A percentile compares a stretch with the other conserved stretches of the same genome.
These are phyloP conservation scores for Mucuna pruriens DNA, from an alignment of 306 rosid genomes.

Conservation along the genomic window DNA sequence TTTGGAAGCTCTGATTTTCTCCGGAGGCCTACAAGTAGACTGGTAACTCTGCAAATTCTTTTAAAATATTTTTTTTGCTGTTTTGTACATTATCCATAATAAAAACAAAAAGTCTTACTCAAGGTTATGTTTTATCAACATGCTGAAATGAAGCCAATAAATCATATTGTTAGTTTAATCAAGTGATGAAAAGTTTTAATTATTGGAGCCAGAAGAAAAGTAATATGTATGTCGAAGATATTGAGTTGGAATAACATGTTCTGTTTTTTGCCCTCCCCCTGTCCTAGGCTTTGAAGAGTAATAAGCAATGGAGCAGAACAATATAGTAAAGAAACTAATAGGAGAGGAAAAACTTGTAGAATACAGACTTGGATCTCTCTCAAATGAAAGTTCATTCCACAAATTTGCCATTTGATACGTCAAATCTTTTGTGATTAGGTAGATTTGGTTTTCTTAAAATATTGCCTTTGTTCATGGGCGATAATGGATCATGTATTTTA, in stretches of 20 bases:
- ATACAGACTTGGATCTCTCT: conserved; percentile 22
- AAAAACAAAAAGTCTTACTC: not conserved
- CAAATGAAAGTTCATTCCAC: conserved; percentile 17
- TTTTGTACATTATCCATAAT: conserved; percentile 3
- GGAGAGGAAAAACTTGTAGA: not conserved
- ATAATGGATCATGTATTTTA: conserved; percentile 19
- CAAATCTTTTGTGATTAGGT: not conserved
- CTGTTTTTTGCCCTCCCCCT: not conserved
- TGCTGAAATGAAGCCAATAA: conserved; percentile 11
- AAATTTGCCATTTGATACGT: conserved; percentile 16
- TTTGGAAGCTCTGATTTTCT: conserved; percentile 95
- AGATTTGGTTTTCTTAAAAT: conserved; percentile 26
- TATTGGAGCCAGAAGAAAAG: not conserved
- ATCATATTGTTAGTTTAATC: conserved; percentile 3
- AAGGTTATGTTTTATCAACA: conserved; percentile 28
- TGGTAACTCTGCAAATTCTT: conserved; percentile 53
- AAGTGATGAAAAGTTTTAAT: not conserved
- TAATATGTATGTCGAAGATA: conserved; percentile 16
- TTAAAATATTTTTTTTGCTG: not conserved
- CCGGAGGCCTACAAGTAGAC: conserved; percentile 85
- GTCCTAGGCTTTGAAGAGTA: conserved; percentile 9
- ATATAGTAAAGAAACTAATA: not conserved
- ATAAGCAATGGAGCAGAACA: conserved; percentile 10
- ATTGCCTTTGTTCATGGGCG: conserved; percentile 22
- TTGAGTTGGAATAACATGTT: conserved; percentile 18